Percentiles rank a stretch among this genome's conserved stretches.
Evolutionary conservation across 139 green algal species (phyloP).

Genomic region (Deuterostichococcus epilithicus): DNA sequence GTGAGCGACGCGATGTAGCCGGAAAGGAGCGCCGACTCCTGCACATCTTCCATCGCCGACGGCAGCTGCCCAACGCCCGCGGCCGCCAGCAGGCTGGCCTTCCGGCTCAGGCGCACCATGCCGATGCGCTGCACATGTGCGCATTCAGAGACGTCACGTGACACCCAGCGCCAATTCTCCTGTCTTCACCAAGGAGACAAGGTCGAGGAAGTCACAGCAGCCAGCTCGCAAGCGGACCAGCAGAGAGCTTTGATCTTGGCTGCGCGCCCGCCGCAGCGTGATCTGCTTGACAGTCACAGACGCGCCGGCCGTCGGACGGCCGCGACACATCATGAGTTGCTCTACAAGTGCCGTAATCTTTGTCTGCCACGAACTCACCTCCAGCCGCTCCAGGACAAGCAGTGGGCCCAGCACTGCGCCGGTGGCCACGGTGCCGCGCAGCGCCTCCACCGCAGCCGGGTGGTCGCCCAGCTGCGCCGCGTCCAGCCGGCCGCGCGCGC

Average conservation of each 20-base stretch:
- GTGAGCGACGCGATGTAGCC: conserved; percentile 81
- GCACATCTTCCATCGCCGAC: conserved; percentile 30
- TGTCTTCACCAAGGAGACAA: no score
- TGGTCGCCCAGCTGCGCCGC: conserved; percentile 75
- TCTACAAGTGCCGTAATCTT: no score
- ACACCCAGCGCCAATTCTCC: no score
- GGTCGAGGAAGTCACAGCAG: no score
- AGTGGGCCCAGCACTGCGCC: conserved; percentile 28
- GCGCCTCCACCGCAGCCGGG: conserved; percentile 44
- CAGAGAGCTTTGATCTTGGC: no score
- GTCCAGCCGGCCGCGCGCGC: conserved; percentile 44
- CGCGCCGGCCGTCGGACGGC: no score
- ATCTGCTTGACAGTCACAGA: no score
- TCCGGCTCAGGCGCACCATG: conserved; percentile 42
- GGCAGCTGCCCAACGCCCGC: conserved; percentile 39
- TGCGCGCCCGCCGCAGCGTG: no score
- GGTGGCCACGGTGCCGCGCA: conserved; percentile 34
- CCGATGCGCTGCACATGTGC: conserved; percentile 19
- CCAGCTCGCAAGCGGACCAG: no score
- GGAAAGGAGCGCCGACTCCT: conserved; percentile 43
- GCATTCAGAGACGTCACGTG: no score
- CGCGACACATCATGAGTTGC: no score
- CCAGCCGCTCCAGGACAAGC: conserved; percentile 59
- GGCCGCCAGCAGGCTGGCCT: conserved; percentile 57
- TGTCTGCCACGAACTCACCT: no score